Conservation (phyloP, 2,329 filamentous ascomycete genomes). For the Aspergillus sp. region DNA sequence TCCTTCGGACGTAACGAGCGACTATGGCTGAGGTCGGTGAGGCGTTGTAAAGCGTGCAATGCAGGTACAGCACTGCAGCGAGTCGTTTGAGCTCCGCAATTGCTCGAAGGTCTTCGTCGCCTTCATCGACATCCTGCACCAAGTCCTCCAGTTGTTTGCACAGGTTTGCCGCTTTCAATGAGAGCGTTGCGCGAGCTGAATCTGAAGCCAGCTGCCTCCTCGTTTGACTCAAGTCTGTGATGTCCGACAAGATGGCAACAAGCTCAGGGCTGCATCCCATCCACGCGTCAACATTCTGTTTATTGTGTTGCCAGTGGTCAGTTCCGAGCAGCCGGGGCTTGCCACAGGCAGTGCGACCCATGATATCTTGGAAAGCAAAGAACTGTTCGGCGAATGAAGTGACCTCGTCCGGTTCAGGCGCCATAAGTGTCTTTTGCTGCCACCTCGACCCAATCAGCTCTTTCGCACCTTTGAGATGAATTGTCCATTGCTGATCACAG, state of each 20-base stretch:
- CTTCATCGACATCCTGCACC: constrained; percentile 38
- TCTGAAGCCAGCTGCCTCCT: constrained; percentile 34
- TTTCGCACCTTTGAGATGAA: constrained; percentile 54
- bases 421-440: constrained; percentile 25
- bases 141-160: constrained; percentile 39
- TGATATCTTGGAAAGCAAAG: constrained; percentile 58
- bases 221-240: constrained; percentile 52
- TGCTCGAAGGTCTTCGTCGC: constrained; percentile 38
- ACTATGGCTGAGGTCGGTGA: constrained; percentile 45
- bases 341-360: constrained; percentile 56
- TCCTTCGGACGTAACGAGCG: constrained; percentile 36
- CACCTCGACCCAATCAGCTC: constrained; percentile 50
- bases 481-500: constrained; percentile 52
- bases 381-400: constrained; percentile 51
- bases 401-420: constrained; percentile 29
- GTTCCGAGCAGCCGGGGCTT: constrained; percentile 52
- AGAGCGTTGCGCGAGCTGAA: constrained; percentile 32
- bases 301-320: constrained; percentile 52
- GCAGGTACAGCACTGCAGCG: constrained; percentile 51
- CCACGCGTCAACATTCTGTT: constrained; percentile 50
- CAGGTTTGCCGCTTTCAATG: constrained; percentile 40
- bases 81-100: constrained; percentile 51
- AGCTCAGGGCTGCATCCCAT: constrained; percentile 56
- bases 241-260: constrained; percentile 52
- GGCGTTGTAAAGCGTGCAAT: constrained; percentile 51